These are phyloP conservation scores for Fusarium protoensiforme DNA, from an alignment of 2,329 filamentous ascomycete species.

Conservation along the genomic window DNA sequence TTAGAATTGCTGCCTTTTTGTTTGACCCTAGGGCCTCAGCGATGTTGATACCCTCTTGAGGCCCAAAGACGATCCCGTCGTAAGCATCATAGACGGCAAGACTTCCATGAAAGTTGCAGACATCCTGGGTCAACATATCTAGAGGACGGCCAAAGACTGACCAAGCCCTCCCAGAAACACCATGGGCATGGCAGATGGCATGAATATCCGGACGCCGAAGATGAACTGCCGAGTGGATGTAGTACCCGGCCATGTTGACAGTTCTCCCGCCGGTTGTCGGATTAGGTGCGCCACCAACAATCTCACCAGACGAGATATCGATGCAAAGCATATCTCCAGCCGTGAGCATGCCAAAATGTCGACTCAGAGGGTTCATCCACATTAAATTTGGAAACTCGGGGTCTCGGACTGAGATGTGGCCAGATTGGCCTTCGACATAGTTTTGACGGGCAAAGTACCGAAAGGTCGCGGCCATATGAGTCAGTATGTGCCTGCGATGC, in stretches of 20 bases:
- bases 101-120: neutral
- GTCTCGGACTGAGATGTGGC: slow-evolving; percentile 19
- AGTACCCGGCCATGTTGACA: slow-evolving; percentile 74
- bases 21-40: slow-evolving; percentile 68
- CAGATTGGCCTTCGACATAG: slow-evolving; percentile 17
- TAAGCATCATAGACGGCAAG: neutral
- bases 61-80: slow-evolving; percentile 64
- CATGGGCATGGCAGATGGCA: slow-evolving; percentile 70
- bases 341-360: slow-evolving; percentile 12
- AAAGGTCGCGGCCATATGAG: neutral
- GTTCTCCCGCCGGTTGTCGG: slow-evolving; percentile 61
- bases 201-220: slow-evolving; percentile 69
- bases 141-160: neutral
- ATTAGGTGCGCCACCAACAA: slow-evolving; percentile 4
- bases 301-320: slow-evolving; percentile 10
- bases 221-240: slow-evolving; percentile 78
- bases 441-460: slow-evolving; percentile 10
- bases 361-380: slow-evolving; percentile 22
- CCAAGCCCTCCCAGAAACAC: slow-evolving; percentile 11
- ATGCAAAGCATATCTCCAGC: slow-evolving; percentile 20
- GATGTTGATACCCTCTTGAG: slow-evolving; percentile 72
- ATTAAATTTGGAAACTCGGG: slow-evolving; percentile 13
- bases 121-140: neutral
- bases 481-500: neutral
- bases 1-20: slow-evolving; percentile 71